phyloP scores from a whole-genome alignment of 164 flowering plant genomes.

The Piper betle region DNA sequence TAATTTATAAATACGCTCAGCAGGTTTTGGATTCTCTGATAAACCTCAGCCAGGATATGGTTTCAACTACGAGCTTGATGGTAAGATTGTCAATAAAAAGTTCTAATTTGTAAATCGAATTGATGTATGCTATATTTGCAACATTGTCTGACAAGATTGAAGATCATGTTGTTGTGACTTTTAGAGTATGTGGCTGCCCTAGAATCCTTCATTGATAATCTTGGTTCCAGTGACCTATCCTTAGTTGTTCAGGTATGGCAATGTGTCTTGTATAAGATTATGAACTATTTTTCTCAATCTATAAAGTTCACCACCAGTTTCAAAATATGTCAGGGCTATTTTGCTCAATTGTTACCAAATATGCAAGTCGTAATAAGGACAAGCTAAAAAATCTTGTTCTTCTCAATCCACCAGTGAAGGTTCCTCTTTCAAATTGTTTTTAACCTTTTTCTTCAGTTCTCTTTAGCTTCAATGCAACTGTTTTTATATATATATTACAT shows the following conservation, averaged over 20 bases:
- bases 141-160: not conserved
- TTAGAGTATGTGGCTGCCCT: conserved; percentile 74
- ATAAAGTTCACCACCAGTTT: not conserved
- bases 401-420: conserved; percentile 80
- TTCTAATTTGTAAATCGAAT: not conserved
- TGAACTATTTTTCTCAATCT: not conserved
- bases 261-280: not conserved
- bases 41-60: conserved; percentile 94
- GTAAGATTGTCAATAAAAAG: too few relatives aligned
- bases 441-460: not conserved
- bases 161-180: not conserved
- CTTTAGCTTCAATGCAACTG: too few relatives aligned
- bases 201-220: conserved; percentile 52
- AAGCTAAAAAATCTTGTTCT: conserved; percentile 59
- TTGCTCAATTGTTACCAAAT: conserved; percentile 73
- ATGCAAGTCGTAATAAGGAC: conserved; percentile 63
- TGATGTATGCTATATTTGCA: not conserved
- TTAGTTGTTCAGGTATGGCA: conserved; percentile 78
- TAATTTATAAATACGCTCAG: not conserved
- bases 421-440: not conserved
- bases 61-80: conserved; percentile 15
- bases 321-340: conserved; percentile 57
- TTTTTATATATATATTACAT: not conserved
- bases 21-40: conserved; percentile 98
- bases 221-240: conserved; percentile 40